Evolutionary conservation across 2,329 filamentous ascomycete genomes (phyloP).

Genomic region (Aureobasidium sp.): DNA sequence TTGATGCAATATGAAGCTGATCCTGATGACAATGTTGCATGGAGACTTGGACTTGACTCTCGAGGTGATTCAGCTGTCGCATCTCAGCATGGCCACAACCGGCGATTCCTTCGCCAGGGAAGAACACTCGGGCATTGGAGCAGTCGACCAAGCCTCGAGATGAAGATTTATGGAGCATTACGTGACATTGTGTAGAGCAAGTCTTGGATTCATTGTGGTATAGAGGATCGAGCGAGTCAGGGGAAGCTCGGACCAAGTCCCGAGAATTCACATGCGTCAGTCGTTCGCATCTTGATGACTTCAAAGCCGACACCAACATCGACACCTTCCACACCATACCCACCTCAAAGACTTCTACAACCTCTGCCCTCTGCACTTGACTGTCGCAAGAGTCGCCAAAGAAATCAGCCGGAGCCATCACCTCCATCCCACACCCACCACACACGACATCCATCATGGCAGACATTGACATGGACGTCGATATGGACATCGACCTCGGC

Average conservation of each 20-base stretch:
- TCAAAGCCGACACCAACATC: background rate
- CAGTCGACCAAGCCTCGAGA: too few species aligned
- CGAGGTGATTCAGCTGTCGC: too few species aligned
- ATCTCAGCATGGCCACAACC: too few species aligned
- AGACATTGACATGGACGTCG: slow-evolving; percentile 35
- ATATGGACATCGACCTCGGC: slow-evolving; percentile 31
- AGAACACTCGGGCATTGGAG: too few species aligned
- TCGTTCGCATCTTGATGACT: background rate
- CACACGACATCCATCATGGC: slow-evolving; percentile 28
- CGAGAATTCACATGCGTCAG: slow-evolving; percentile 16
- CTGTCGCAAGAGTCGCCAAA: slow-evolving; percentile 14
- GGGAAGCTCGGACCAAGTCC: background rate
- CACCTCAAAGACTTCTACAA: background rate
- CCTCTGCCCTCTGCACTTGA: slow-evolving; percentile 14
- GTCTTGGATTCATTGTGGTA: background rate
- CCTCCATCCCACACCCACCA: too few species aligned
- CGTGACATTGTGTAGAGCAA: background rate
- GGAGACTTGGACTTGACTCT: too few species aligned
- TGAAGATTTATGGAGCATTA: too few species aligned
- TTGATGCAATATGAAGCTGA: too few species aligned
- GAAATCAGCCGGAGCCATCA: too few species aligned
- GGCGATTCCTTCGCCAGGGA: too few species aligned
- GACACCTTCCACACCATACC: background rate
- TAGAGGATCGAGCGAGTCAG: background rate
- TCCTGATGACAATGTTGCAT: too few species aligned